Conservation (phyloP, 495 filamentous ascomycete genomes). For the Hypoxylon rickii region DNA sequence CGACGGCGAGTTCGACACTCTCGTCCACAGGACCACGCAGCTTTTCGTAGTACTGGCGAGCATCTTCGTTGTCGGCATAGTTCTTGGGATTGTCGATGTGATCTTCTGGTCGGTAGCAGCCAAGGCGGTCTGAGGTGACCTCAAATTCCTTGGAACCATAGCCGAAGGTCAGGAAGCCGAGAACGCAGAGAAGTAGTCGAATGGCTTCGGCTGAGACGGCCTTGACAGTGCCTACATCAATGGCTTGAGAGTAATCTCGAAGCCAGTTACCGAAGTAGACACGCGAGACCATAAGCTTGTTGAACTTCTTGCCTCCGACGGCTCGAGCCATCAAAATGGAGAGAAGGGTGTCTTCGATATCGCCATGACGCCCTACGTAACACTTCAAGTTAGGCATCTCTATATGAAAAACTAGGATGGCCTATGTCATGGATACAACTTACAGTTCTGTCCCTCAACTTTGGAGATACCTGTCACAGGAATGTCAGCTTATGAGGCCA, state of each 20-base stretch:
- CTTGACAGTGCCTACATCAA: conserved; percentile 88
- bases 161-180: conserved; percentile 68
- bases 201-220: conserved; percentile 87
- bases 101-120: conserved; percentile 86
- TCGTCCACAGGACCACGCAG: conserved; percentile 85
- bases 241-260: conserved; percentile 78
- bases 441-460: conserved; percentile 81
- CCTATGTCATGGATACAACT: conserved; percentile 10
- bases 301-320: conserved; percentile 82
- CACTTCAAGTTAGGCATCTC: conserved; percentile 14
- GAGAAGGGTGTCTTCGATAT: conserved; percentile 90
- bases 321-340: conserved; percentile 73
- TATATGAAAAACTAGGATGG: background rate
- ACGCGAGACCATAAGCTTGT: conserved; percentile 82
- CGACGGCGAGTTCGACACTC: conserved; percentile 73
- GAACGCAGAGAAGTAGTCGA: conserved; percentile 71
- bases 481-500: conserved; percentile 18
- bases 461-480: conserved; percentile 63
- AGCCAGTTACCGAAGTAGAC: conserved; percentile 94
- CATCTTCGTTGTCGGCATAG: conserved; percentile 86
- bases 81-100: conserved; percentile 83
- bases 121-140: conserved; percentile 82
- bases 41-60: conserved; percentile 75
- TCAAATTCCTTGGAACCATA: conserved; percentile 93
- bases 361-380: conserved; percentile 78